phyloP scores from a whole-genome alignment of 2,329 filamentous ascomycete species.

The Trichoderma koningii region DNA sequence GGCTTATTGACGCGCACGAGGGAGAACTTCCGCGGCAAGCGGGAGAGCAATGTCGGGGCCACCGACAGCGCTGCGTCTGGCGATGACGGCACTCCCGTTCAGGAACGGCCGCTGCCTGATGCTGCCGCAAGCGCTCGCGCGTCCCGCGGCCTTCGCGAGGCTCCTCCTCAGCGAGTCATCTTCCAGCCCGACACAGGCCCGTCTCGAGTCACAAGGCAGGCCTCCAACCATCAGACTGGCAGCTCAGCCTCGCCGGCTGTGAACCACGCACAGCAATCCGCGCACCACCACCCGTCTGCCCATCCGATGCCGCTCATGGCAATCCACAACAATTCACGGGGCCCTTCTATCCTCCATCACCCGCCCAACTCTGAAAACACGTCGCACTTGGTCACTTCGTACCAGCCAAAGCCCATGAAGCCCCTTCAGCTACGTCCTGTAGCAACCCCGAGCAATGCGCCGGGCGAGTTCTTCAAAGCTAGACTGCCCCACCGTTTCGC shows the following conservation, averaged over 20 bases:
- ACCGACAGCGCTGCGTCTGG: slow-evolving; percentile 62
- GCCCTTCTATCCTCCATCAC: slow-evolving; percentile 52
- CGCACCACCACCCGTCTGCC: slow-evolving; percentile 37
- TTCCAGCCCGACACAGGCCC: slow-evolving; percentile 79
- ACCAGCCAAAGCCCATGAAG: slow-evolving; percentile 66
- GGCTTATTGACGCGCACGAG: slow-evolving; percentile 75
- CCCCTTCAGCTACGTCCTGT: slow-evolving; percentile 71
- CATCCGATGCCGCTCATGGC: slow-evolving; percentile 39
- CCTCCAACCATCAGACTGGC: slow-evolving; percentile 47
- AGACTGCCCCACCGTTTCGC: slow-evolving; percentile 48
- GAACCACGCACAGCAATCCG: slow-evolving; percentile 35
- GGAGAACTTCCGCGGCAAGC: slow-evolving; percentile 67
- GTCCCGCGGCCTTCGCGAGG: slow-evolving; percentile 71
- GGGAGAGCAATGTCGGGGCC: slow-evolving; percentile 52
- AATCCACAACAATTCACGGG: slow-evolving; percentile 41
- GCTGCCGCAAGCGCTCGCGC: slow-evolving; percentile 58
- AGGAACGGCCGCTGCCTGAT: slow-evolving; percentile 55
- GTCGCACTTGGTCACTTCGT: slow-evolving; percentile 65
- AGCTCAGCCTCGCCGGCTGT: slow-evolving; percentile 35
- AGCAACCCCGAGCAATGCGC: slow-evolving; percentile 73
- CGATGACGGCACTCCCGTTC: slow-evolving; percentile 60
- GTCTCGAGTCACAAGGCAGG: slow-evolving; percentile 63
- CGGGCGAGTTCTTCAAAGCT: slow-evolving; percentile 58
- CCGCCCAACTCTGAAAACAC: slow-evolving; percentile 58
- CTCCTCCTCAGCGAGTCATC: slow-evolving; percentile 80